Conservation (phyloP, 2,329 filamentous ascomycete genomes). For the Acephala macrosclerotiorum region DNA sequence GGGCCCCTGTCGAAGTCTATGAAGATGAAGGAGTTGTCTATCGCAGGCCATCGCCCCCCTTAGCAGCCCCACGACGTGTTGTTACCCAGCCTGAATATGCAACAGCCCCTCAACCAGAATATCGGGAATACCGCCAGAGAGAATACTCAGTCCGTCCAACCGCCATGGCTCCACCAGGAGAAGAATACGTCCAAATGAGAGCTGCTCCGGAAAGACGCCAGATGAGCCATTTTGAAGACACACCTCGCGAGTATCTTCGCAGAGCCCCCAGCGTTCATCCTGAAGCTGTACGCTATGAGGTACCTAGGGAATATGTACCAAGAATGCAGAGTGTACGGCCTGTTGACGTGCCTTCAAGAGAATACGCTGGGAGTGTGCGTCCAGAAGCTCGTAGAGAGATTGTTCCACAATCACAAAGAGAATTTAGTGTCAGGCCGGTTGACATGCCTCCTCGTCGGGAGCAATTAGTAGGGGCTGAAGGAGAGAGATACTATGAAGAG, state of each 20-base stretch:
- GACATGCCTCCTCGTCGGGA: slow-evolving; percentile 37
- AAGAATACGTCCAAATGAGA: slow-evolving; percentile 55
- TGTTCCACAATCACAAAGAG: slow-evolving; percentile 38
- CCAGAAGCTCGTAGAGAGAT: slow-evolving; percentile 41
- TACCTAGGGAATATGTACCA: slow-evolving; percentile 42
- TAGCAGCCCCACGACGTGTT: slow-evolving; percentile 59
- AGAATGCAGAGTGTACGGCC: slow-evolving; percentile 23
- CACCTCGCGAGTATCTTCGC: slow-evolving; percentile 56
- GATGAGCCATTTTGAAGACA: slow-evolving; percentile 51
- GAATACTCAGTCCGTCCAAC: slow-evolving; percentile 62
- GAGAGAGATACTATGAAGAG: slow-evolving; percentile 40
- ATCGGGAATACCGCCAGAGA: slow-evolving; percentile 61
- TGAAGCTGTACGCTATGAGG: slow-evolving; percentile 52
- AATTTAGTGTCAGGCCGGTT: slow-evolving; percentile 42
- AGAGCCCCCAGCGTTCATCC: slow-evolving; percentile 63
- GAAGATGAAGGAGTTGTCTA: slow-evolving; percentile 49
- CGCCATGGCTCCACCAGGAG: slow-evolving; percentile 37
- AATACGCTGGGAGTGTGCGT: slow-evolving; percentile 48
- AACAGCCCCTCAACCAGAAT: slow-evolving; percentile 50
- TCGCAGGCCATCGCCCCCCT: slow-evolving; percentile 57
- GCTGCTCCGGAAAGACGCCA: slow-evolving; percentile 38
- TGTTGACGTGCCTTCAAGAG: slow-evolving; percentile 46
- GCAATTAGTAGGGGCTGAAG: slow-evolving; percentile 30
- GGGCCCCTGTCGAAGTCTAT: slow-evolving; percentile 38
- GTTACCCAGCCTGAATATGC: slow-evolving; percentile 69